Percentiles rank a stretch among this genome's conserved stretches.
phyloP scores from a whole-genome alignment of 306 rosid genomes.

The Lablab purpureus region DNA sequence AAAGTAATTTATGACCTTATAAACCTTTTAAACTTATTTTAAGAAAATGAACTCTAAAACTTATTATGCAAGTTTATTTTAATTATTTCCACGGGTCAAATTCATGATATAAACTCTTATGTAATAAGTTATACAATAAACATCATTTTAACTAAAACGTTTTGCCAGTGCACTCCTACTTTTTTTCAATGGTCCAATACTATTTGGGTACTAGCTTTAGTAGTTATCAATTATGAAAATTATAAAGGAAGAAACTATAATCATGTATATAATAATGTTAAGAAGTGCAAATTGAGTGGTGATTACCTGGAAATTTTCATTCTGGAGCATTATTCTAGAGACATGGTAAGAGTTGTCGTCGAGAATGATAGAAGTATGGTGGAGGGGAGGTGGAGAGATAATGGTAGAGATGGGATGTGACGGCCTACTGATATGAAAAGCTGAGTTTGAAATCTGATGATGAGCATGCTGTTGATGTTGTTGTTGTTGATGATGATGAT shows the following conservation, averaged over 20 bases:
- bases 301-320: constrained; percentile 82
- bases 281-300: constrained; percentile 30
- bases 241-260: background rate
- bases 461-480: constrained; percentile 53
- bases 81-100: background rate
- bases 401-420: constrained; percentile 75
- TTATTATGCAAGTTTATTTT: background rate
- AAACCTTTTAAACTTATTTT: background rate
- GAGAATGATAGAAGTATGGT: constrained; percentile 77
- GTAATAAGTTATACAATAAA: background rate
- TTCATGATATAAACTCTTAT: background rate
- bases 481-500: constrained; percentile 59
- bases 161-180: background rate
- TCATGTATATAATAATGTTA: background rate
- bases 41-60: background rate
- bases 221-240: constrained; percentile 18
- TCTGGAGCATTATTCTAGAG: constrained; percentile 78
- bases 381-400: constrained; percentile 80
- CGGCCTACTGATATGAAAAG: constrained; percentile 77
- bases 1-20: background rate
- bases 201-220: background rate
- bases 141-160: background rate
- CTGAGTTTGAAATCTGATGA: constrained; percentile 62
- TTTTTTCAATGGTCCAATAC: background rate
- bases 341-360: constrained; percentile 77